A percentile compares a stretch with the other conserved stretches of the same genome.
phyloP scores from a whole-genome alignment of 345 rosid species.

The Toxicodendron radicans region DNA sequence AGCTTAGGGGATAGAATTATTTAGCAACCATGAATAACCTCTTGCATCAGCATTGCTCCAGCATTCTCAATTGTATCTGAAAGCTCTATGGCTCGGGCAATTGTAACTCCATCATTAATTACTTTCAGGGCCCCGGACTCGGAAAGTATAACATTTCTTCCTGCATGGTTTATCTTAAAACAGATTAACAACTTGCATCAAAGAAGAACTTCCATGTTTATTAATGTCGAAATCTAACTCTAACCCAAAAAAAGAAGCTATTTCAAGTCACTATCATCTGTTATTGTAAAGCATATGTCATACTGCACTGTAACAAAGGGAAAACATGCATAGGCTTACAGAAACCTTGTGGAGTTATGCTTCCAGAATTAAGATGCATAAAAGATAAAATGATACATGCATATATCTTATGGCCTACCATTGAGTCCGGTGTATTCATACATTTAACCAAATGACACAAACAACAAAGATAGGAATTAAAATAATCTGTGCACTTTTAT shows the following conservation, averaged over 20 bases:
- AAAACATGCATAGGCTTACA: not conserved
- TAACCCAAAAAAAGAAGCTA: not conserved
- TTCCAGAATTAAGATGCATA: constrained; percentile 1
- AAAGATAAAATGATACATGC: not conserved
- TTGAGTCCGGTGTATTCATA: not conserved
- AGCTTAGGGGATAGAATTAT: constrained; percentile 22
- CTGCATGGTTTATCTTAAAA: constrained; percentile 41
- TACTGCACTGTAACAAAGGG: not conserved
- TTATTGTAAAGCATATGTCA: not conserved
- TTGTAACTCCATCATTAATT: constrained; percentile 86
- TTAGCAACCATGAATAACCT: constrained; percentile 77
- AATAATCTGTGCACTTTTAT: not conserved
- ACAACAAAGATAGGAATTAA: not conserved
- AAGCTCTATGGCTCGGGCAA: constrained; percentile 70
- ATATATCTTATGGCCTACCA: not conserved
- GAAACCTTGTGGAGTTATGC: not conserved
- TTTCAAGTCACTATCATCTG: not conserved
- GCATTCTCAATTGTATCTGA: constrained; percentile 74
- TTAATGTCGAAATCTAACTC: not conserved
- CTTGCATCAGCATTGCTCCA: constrained; percentile 80
- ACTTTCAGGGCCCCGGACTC: constrained; percentile 60
- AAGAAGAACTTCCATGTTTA: not conserved
- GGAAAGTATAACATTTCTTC: constrained; percentile 74
- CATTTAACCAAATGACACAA: not conserved
- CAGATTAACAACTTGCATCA: constrained; percentile 18